phyloP scores from a whole-genome alignment of 2,329 filamentous ascomycete species.

The Tympanopsis confertula region DNA sequence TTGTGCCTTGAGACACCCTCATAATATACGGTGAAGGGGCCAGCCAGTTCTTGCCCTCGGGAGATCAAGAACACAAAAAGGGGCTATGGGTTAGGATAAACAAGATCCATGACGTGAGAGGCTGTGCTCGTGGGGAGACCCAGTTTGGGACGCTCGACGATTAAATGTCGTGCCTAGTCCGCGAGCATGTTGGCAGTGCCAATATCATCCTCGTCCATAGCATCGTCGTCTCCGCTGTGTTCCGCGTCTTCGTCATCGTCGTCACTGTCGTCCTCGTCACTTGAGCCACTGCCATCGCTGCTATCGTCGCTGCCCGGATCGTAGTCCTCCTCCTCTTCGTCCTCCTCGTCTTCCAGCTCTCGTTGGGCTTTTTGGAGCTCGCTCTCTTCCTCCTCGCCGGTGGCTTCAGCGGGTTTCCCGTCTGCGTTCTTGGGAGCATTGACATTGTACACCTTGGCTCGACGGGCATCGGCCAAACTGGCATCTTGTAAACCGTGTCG shows the following conservation, averaged over 20 bases:
- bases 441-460: slow-evolving; percentile 46
- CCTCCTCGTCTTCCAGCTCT: slow-evolving; percentile 10
- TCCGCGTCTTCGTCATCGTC: slow-evolving; percentile 1
- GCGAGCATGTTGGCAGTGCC: too few species aligned
- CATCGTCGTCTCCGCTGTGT: neutral
- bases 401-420: neutral
- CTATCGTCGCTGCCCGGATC: slow-evolving; percentile 34
- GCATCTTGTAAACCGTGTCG: slow-evolving; percentile 49
- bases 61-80: too few species aligned
- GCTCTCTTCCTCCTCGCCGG: slow-evolving; percentile 8
- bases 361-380: slow-evolving; percentile 5
- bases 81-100: too few species aligned
- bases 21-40: too few species aligned
- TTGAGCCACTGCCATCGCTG: slow-evolving; percentile 29
- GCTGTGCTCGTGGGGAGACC: too few species aligned
- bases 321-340: slow-evolving; percentile 33
- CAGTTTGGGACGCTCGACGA: too few species aligned
- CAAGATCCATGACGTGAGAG: too few species aligned
- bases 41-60: too few species aligned
- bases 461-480: slow-evolving; percentile 45
- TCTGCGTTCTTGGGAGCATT: slow-evolving; percentile 19
- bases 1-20: too few species aligned
- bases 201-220: slow-evolving; percentile 23
- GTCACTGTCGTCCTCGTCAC: slow-evolving; percentile 10
- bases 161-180: too few species aligned